Evolutionary conservation across 108 stramenopile genomes (phyloP), one percentile per base, ranked within the genome.

Genomic region (Aureococcus anophagefferens): DNA sequence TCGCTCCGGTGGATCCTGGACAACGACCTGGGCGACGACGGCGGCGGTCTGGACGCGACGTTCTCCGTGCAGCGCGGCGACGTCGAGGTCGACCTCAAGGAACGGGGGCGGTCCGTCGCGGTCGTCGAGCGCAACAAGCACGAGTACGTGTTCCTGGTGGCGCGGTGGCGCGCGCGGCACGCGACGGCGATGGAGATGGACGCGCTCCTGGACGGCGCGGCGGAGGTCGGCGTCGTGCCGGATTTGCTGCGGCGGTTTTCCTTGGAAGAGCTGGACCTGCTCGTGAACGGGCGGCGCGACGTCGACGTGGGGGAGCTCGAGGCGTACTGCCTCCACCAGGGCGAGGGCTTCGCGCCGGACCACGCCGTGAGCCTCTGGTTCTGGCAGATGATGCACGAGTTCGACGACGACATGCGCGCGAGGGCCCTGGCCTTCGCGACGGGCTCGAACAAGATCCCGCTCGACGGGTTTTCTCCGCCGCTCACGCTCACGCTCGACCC

Each of bases 111-210:
- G 65, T 30, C 72, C 45, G 80, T 77, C 0, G 71, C 71, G 4
- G 84, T 85, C 5, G 76, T 64, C 32, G 84, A 83, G 31, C 68
- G 44, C 18, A 85, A 85, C 69, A 85, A 83, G 64, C 35, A 21
- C 32, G 73, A 81, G 37, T 85, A 76, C 68, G 80, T 83, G 9
- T 34, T 74, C 17, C 33, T 66, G 7, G 74, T 78, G 72, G 76
- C 73, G 21, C 65, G 68, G 16, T 66, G 76, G 51, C 72, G 77
- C 64, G 46, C 81, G 25, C 71, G 76, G 18, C 66, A 25, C 0
- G 76, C 77, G 4, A 32, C 74, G 14, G 35, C 40, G 51, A 64
- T 64, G 51, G 51, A 59, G 51, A 18, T 59, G 21, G 51, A 59
- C 51, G 14, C 51, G 21, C 25, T 59, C 21, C 21, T 59, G 21